Percentiles rank a stretch among this genome's conserved stretches.
These are phyloP conservation scores for Kalmusia sp. DNA, from an alignment of 2,329 filamentous ascomycete species.

Conservation along the genomic window DNA sequence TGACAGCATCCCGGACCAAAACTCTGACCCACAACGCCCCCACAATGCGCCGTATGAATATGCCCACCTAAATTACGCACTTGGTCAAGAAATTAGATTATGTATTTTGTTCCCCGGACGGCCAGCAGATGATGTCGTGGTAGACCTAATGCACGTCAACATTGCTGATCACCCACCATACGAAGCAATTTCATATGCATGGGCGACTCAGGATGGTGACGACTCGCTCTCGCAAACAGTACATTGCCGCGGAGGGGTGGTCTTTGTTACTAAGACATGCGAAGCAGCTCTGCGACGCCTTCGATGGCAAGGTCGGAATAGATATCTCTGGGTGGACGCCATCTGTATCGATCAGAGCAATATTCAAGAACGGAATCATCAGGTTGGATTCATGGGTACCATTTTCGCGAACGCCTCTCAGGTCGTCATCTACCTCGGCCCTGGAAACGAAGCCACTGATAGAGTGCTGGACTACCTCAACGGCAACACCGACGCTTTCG, in stretches of 20 bases:
- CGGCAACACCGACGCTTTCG: background rate
- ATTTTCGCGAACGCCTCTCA: slow-evolving; percentile 10
- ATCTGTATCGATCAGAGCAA: slow-evolving; percentile 17
- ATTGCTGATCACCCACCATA: slow-evolving; percentile 15
- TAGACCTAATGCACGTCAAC: slow-evolving; percentile 13
- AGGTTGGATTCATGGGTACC: slow-evolving; percentile 13
- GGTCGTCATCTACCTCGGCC: slow-evolving; percentile 20
- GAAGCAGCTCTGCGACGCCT: slow-evolving; percentile 4
- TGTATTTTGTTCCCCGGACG: slow-evolving; percentile 9
- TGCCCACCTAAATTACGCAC: slow-evolving; percentile 9
- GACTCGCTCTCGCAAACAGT: slow-evolving; percentile 7
- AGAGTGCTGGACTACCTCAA: slow-evolving; percentile 12
- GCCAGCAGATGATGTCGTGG: background rate
- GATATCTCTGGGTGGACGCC: slow-evolving; percentile 15
- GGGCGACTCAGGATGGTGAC: slow-evolving; percentile 17
- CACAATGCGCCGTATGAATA: slow-evolving; percentile 13
- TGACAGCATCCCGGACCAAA: background rate
- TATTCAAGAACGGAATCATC: slow-evolving; percentile 10
- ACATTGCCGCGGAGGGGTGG: slow-evolving; percentile 5
- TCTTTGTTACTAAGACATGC: slow-evolving; percentile 8
- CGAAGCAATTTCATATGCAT: slow-evolving; percentile 31
- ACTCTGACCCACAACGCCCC: background rate
- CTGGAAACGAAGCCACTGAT: background rate
- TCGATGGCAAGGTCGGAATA: background rate
- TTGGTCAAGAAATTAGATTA: slow-evolving; percentile 11